Conservation (phyloP, 2,329 filamentous ascomycete species). For the Colletotrichum agaves region DNA sequence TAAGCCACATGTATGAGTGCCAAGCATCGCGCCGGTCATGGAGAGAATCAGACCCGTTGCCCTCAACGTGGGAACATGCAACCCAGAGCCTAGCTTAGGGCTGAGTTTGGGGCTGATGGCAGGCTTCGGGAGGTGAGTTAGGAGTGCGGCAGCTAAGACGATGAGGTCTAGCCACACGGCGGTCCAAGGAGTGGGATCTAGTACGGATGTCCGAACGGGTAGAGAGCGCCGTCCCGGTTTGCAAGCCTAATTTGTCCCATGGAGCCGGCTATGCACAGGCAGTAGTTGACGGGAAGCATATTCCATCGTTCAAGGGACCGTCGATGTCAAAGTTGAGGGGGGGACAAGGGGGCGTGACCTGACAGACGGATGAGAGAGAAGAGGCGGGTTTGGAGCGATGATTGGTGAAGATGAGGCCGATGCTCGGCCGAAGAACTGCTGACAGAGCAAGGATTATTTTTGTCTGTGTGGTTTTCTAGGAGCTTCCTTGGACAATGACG, state of each 20-base stretch:
- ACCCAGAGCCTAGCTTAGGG: constrained; percentile 8
- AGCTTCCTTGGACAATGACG: constrained; percentile 22
- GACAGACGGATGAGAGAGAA: constrained; percentile 1
- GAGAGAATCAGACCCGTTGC: neutral
- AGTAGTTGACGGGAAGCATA: neutral
- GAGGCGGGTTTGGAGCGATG: neutral
- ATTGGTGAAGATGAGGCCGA: constrained; percentile 16
- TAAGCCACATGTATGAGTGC: constrained; percentile 12
- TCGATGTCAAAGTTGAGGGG: neutral
- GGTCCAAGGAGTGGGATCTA: neutral
- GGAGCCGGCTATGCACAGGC: constrained; percentile 5
- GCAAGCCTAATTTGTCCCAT: constrained; percentile 1
- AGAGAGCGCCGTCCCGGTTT: neutral
- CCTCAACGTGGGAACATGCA: constrained; percentile 1
- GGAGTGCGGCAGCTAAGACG: neutral
- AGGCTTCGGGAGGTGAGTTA: constrained; percentile 3
- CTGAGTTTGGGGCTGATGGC: constrained; percentile 34
- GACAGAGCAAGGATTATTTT: constrained; percentile 35
- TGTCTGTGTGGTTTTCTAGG: constrained; percentile 4
- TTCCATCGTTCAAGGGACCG: neutral
- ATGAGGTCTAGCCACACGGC: constrained; percentile 4
- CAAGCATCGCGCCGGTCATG: neutral
- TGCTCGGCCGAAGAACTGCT: constrained; percentile 16
- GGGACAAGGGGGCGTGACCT: neutral
- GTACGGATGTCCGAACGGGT: constrained; percentile 2